phyloP scores from a whole-genome alignment of 306 rosid species.

The Trifolium pratense region DNA sequence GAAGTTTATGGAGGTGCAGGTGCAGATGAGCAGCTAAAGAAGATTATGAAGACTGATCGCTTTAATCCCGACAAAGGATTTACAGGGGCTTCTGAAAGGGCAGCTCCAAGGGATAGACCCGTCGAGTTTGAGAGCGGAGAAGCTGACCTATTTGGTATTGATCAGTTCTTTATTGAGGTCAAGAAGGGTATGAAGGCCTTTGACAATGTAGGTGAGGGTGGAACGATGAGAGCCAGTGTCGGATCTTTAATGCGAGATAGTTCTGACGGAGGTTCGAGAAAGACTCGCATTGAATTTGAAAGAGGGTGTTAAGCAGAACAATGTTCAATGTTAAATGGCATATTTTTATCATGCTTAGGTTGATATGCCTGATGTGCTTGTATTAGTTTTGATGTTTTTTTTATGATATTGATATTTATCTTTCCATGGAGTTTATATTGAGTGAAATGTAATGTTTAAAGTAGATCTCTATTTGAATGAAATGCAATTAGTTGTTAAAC shows the following conservation, averaged over 20 bases:
- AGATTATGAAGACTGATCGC: slow-evolving; percentile 88
- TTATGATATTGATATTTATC: neutral
- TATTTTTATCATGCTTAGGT: slow-evolving; percentile 7
- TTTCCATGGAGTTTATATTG: no score
- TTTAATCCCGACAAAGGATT: slow-evolving; percentile 86
- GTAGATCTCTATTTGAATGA: no score
- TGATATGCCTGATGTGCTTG: neutral
- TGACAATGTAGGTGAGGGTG: slow-evolving; percentile 73
- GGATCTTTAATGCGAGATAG: slow-evolving; percentile 84
- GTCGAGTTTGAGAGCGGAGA: slow-evolving; percentile 90
- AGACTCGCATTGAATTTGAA: slow-evolving; percentile 85
- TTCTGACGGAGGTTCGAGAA: slow-evolving; percentile 73
- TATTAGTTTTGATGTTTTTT: slow-evolving; percentile 15
- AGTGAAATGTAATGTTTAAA: no score
- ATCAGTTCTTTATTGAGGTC: slow-evolving; percentile 80
- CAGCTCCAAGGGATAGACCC: slow-evolving; percentile 78
- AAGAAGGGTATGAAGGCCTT: slow-evolving; percentile 85
- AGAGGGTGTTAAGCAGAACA: slow-evolving; percentile 59
- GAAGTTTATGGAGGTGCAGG: slow-evolving; percentile 87
- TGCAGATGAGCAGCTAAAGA: slow-evolving; percentile 89
- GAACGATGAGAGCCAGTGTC: slow-evolving; percentile 88
- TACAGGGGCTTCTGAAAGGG: slow-evolving; percentile 72
- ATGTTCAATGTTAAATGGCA: neutral
- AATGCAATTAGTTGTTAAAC: no score
- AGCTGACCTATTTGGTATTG: slow-evolving; percentile 93